Conservation (phyloP, 371 early-diverging fungal species). For the Phascolomyces articulosus region DNA sequence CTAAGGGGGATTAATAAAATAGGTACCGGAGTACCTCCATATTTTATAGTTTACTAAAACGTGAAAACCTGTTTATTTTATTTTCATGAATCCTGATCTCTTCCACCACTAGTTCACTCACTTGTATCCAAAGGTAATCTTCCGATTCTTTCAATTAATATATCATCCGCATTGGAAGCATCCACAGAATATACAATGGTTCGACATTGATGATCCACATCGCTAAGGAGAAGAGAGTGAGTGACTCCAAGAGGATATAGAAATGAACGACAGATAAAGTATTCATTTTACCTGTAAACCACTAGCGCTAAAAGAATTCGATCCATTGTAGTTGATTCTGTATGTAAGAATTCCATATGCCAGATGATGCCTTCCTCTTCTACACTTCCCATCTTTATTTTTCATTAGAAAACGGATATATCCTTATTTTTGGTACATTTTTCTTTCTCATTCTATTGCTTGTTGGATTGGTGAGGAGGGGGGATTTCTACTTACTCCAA, state of each 20-base stretch:
- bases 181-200: slow-evolving; percentile 35
- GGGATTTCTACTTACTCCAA: slow-evolving; percentile 25
- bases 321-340: slow-evolving; percentile 19
- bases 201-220: slow-evolving; percentile 39
- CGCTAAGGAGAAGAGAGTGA: too few species aligned
- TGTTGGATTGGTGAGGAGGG: too few species aligned
- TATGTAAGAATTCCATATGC: slow-evolving; percentile 52
- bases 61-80: too few species aligned
- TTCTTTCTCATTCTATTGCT: too few species aligned
- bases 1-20: slow-evolving; percentile 37
- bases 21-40: slow-evolving; percentile 39
- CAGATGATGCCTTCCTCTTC: slow-evolving; percentile 48
- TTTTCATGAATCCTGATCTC: too few species aligned
- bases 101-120: slow-evolving; percentile 9
- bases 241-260: too few species aligned
- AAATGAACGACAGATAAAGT: too few species aligned
- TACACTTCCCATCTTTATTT: slow-evolving; percentile 35
- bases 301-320: slow-evolving; percentile 35
- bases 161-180: slow-evolving; percentile 26
- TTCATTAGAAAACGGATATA: background rate
- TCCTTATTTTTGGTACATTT: too few species aligned
- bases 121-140: slow-evolving; percentile 39
- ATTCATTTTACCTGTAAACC: slow-evolving; percentile 43
- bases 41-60: background rate
- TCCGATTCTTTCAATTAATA: slow-evolving; percentile 34